Conservation (phyloP, 2,329 filamentous ascomycete species). For the Apiospora malaysiana region DNA sequence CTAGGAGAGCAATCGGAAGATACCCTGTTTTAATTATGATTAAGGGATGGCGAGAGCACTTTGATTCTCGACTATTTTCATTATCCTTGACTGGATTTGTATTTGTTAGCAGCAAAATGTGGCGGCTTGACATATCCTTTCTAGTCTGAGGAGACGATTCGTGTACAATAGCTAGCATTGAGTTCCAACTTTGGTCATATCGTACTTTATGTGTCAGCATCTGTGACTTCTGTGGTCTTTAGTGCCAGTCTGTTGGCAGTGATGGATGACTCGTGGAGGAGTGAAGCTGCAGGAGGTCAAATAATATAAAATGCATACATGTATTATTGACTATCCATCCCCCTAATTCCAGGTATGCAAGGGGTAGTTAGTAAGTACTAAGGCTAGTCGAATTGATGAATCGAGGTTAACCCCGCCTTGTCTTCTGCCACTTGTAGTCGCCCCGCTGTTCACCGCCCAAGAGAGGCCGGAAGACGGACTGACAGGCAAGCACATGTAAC, state of each 20-base stretch:
- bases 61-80: not conserved
- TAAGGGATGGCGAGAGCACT: not conserved
- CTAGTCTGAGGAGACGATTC: not conserved
- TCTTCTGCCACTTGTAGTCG: slow-evolving; percentile 9
- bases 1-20: not conserved
- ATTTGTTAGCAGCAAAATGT: not conserved
- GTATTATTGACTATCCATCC: too few species aligned
- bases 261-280: too few species aligned
- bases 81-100: not conserved
- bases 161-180: slow-evolving; percentile 2
- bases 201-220: not conserved
- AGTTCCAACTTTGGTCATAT: not conserved
- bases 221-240: not conserved
- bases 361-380: too few species aligned
- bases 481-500: not conserved
- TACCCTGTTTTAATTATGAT: slow-evolving; percentile 1
- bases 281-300: too few species aligned
- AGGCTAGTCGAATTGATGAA: not conserved
- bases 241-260: not conserved
- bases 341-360: too few species aligned
- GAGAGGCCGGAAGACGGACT: not conserved
- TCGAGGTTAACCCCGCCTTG: not conserved
- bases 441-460: slow-evolving; percentile 16
- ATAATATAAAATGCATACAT: too few species aligned
- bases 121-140: not conserved